Base-by-base conservation (phyloP, 345 rosid species). In the Anastatica hierochuntica region DNA sequence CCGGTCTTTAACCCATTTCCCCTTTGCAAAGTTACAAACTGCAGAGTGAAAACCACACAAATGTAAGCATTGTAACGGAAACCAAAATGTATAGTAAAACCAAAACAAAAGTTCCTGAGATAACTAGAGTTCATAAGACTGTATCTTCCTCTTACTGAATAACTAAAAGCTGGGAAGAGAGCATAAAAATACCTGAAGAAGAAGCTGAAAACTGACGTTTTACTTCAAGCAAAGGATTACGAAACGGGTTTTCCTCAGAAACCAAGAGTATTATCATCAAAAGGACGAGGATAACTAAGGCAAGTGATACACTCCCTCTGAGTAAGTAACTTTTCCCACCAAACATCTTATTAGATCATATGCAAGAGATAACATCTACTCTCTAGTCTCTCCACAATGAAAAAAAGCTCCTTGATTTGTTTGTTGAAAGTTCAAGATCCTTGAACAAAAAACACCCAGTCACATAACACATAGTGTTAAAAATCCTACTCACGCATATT, bases 1-100 rank as follows among this genome's bases (percentile, higher is more conserved):
- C 56, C 42, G 53, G 60, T 79, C 80, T 49, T 64, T 47, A 37
- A 79, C 77, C 94, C 85, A 87, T 63, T 55, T 72, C 19, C 94
- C 96, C 45, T 79, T 80, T 40, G 83, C 73, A 63, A 76, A 83
- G 65, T 77, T 77, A 68, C 95, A 83, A 10, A 39, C 92, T 79
- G 80, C 14, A 58, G 27, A 24, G 27, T 24, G 5, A 24, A 24
- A 7, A 24, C 3, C 5, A 24, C 27, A 24, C 27, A 24, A 24
- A 24, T 24, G 27, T 24, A 24, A 24, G 27, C 6, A 3, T 24
- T 24, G 6, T 24, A 24, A 24, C 3, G n/a, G 7, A 60, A 38
- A 39, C 14, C 36, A 59, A 52, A 53, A 43, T 15, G 30, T n/a
- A 50, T 40, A 43, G 50, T 13, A 12, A 29, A 57, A 9, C 20